phyloP scores from a whole-genome alignment of 2,329 filamentous ascomycete genomes.

The Alternaria incomplexa region DNA sequence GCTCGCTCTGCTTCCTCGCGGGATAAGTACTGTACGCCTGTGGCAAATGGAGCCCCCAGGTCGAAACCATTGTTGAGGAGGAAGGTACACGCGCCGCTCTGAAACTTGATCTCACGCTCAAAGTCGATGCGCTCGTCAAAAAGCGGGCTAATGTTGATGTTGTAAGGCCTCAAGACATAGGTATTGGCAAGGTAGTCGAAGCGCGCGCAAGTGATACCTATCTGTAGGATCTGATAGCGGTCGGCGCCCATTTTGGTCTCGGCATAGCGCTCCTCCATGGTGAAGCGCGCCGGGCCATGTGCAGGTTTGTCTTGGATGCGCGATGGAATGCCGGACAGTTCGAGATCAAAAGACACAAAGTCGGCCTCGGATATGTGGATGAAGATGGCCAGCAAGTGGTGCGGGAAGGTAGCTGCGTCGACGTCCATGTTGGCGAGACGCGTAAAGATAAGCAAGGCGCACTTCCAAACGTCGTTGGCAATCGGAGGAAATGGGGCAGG shows the following conservation, averaged over 20 bases:
- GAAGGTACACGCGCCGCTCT: conserved; percentile 67
- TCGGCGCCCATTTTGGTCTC: conserved; percentile 67
- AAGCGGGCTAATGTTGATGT: conserved; percentile 67
- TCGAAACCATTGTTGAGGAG: conserved; percentile 64
- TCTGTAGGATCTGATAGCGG: conserved; percentile 68
- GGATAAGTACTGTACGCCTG: conserved; percentile 68
- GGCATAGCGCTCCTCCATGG: conserved; percentile 65
- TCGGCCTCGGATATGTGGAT: conserved; percentile 63
- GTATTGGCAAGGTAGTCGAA: conserved; percentile 57
- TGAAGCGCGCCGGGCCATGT: conserved; percentile 50
- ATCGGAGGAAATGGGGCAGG: background rate
- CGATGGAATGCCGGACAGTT: conserved; percentile 67
- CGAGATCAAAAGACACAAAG: conserved; percentile 70
- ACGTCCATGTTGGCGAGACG: conserved; percentile 60
- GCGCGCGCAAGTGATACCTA: conserved; percentile 70
- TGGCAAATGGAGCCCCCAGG: conserved; percentile 61
- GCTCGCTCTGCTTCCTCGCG: conserved; percentile 61
- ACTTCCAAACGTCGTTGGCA: background rate
- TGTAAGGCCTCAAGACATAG: conserved; percentile 69
- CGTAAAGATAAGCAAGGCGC: background rate
- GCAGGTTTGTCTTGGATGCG: conserved; percentile 47
- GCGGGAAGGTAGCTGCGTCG: conserved; percentile 56
- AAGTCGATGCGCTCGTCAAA: conserved; percentile 61
- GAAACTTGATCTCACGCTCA: conserved; percentile 65
- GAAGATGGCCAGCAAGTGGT: conserved; percentile 62